phyloP scores from a whole-genome alignment of 805 yeast species.

The Candida lessepsii region DNA sequence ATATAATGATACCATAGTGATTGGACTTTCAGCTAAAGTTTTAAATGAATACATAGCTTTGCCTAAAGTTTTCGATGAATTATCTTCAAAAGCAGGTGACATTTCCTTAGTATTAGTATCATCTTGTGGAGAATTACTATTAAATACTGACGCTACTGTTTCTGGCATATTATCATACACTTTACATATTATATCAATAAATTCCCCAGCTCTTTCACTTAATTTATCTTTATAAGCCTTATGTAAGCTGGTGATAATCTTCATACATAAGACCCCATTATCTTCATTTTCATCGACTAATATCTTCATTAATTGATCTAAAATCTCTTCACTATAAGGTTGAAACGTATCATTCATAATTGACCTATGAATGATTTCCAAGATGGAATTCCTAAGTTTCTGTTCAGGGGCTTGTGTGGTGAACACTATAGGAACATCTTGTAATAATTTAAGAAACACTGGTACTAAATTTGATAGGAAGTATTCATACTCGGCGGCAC shows the following conservation, averaged over 20 bases:
- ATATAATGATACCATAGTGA: conserved; percentile 88
- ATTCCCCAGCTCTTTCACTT: conserved; percentile 71
- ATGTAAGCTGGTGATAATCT: conserved; percentile 79
- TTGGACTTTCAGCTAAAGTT: conserved; percentile 93
- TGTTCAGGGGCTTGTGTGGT: conserved; percentile 65
- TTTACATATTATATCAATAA: conserved; percentile 69
- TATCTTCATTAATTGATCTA: conserved; percentile 57
- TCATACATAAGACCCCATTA: conserved; percentile 89
- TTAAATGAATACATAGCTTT: conserved; percentile 82
- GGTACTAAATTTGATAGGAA: conserved; percentile 73
- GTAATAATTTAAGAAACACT: conserved; percentile 59
- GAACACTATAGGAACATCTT: conserved; percentile 72
- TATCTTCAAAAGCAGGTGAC: conserved; percentile 40
- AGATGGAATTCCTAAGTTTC: conserved; percentile 69
- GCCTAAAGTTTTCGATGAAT: conserved; percentile 51
- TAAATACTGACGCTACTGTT: conserved; percentile 69
- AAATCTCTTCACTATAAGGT: conserved; percentile 60
- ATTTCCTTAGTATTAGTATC: conserved; percentile 20
- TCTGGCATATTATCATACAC: conserved; percentile 78
- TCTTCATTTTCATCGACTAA: conserved; percentile 87
- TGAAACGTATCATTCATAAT: conserved; percentile 81
- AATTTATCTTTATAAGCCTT: conserved; percentile 73
- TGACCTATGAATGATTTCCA: conserved; percentile 78
- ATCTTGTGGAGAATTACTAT: conserved; percentile 10
- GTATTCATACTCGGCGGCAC: conserved; percentile 76